Evolutionary conservation across 495 filamentous ascomycete genomes (phyloP), one percentile per base, ranked within the genome.

Genomic region (Penicillium lagena): DNA sequence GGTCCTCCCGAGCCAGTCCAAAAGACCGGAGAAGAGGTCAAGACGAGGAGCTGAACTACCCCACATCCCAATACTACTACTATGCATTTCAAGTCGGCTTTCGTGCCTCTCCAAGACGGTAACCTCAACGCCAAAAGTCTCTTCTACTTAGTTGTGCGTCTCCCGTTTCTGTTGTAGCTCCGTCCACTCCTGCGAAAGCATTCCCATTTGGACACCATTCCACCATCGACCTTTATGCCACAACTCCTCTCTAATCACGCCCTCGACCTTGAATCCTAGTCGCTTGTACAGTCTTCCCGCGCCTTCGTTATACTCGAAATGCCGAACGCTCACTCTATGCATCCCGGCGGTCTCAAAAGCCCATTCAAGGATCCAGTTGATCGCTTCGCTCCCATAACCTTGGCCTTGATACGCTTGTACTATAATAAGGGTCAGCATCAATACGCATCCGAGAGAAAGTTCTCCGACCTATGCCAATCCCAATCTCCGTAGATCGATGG

Each of bases 371-470:
- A 43, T 59, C 76, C 76, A 79, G 37, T 60, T 57, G 13, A 77
- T 72, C 0, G 73, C 75, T 52, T 81, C 77, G 11, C 50, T 51
- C 1, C 75, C 77, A 39, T 79, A 81, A n/a, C 76, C 77, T 35
- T 68, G 51, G 0, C 73, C 65, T 9, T 71, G 71, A 35, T 67
- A 62, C 9, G 37, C 43, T 8, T 49, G 46, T 12, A 51, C 46
- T 7, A 77, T 55, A 30, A 63, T 58, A 15, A 78, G 63, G 9
- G 66, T 67, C 37, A 78, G 50, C 38, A 62, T 57, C 14, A 60
- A 6, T 12, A 8, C 6, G 7, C 17, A 6, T 30, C 12, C 12
- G 17, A 27, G n/a, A 4, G 29, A 35, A 14, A 12, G 1, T 10
- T 5, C 2, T n/a, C 9, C 35, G 37, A 30, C 29, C 1, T 35